A percentile compares a stretch with the other conserved stretches of the same genome.
Conservation (phyloP, 2,329 filamentous ascomycete species). For the Epichloe gansuensis region DNA sequence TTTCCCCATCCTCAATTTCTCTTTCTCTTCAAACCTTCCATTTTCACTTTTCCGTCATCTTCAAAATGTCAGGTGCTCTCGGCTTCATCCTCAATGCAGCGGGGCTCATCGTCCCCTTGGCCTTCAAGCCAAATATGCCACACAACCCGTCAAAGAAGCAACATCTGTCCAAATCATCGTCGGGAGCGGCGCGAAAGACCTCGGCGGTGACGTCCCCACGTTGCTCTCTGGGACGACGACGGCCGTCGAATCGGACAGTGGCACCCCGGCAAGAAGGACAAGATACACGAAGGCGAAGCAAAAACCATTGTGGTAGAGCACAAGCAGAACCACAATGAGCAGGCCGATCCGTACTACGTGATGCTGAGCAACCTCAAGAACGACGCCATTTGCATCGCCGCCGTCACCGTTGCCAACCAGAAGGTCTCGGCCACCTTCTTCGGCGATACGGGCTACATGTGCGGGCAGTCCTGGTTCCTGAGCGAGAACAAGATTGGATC, state of each 20-base stretch:
- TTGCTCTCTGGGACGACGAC: slow-evolving; percentile 11
- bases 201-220: slow-evolving; percentile 6
- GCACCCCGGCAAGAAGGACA: slow-evolving; percentile 2
- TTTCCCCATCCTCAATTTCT: not conserved
- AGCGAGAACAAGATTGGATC: slow-evolving; percentile 9
- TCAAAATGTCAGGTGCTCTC: not conserved
- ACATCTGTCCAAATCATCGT: not conserved
- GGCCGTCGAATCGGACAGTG: slow-evolving; percentile 9
- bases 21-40: not conserved
- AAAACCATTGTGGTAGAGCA: slow-evolving; percentile 5
- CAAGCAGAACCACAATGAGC: slow-evolving; percentile 4
- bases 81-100: slow-evolving; percentile 1
- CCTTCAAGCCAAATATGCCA: not conserved
- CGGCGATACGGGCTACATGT: slow-evolving; percentile 12
- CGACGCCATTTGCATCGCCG: slow-evolving; percentile 13
- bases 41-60: not conserved
- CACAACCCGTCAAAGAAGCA: not conserved
- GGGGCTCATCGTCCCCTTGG: not conserved
- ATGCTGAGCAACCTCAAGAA: slow-evolving; percentile 11
- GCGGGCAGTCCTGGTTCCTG: slow-evolving; percentile 13
- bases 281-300: not conserved
- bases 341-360: slow-evolving; percentile 8
- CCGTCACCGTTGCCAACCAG: slow-evolving; percentile 10
- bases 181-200: not conserved
- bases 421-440: slow-evolving; percentile 7